Conservation (phyloP, 2,329 filamentous ascomycete species). For the Aspergillus floridensis region DNA sequence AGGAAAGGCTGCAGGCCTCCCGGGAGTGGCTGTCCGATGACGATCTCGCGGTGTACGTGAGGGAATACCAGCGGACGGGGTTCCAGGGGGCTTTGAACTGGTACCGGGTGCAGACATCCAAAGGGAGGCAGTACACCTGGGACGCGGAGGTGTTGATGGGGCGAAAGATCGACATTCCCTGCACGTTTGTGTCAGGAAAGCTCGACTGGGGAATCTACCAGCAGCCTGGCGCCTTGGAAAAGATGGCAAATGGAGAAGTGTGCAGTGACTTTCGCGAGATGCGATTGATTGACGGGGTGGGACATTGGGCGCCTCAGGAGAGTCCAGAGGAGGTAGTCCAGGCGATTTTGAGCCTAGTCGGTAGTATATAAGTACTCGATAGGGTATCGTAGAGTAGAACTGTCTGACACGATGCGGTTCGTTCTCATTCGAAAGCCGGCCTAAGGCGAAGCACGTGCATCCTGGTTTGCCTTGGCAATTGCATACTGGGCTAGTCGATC, state of each 20-base stretch:
- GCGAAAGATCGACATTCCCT: conserved; percentile 60
- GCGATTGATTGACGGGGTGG: conserved; percentile 57
- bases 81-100: conserved; percentile 68
- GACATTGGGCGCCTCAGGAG: conserved; percentile 71
- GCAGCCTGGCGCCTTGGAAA: conserved; percentile 62
- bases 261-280: conserved; percentile 56
- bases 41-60: conserved; percentile 49
- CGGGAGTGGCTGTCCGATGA: conserved; percentile 56
- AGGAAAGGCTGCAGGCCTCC: conserved; percentile 38
- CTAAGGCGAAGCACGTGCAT: neutral
- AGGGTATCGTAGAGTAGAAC: neutral
- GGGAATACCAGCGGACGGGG: conserved; percentile 60
- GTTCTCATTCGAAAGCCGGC: neutral
- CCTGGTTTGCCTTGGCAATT: neutral
- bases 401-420: neutral
- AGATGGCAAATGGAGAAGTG: conserved; percentile 45
- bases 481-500: neutral
- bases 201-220: conserved; percentile 69
- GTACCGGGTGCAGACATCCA: conserved; percentile 61
- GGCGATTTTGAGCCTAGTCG: conserved; percentile 47
- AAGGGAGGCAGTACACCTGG: conserved; percentile 41
- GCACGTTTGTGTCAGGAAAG: conserved; percentile 59
- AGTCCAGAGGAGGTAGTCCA: conserved; percentile 54
- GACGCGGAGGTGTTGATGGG: conserved; percentile 61
- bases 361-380: conserved; percentile 7